Evolutionary conservation across 2,329 filamentous ascomycete genomes (phyloP), one percentile per base, ranked within the genome.

Genomic region (Colletotrichum graminicola): DNA sequence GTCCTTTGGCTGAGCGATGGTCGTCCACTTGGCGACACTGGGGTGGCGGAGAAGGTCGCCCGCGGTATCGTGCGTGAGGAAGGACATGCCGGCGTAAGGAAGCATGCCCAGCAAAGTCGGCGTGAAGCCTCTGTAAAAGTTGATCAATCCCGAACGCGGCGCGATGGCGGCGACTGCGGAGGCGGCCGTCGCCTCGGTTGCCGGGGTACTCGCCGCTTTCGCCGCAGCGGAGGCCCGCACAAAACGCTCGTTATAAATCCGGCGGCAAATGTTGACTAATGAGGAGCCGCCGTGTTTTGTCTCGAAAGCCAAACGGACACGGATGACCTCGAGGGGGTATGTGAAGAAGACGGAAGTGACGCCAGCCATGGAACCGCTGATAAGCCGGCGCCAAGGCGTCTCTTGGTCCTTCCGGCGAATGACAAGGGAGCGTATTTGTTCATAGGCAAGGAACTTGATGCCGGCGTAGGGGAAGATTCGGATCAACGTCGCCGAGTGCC

Each of bases 391-490:
- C 36, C 92, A 80, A 1, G 92, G 88, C 0, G 95, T 98, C 80
- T 99, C 96, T 69, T 97, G 87, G 7, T 91, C 84, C 62, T 86
- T 89, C 47, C 83, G 85, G 1, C 88, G 89, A 73, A 99, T 98
- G 41, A 98, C 78, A 18, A 91, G 77, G 16, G 92, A 90, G 71
- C 96, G 93, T 74, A 98, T 94, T 82, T 99, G 96, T 81, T 99
- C 96, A 84, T 99, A 99, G 56, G 95, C 95, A 52, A 99, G 89
- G 78, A 99, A 99, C 79, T 99, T 99, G 82, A 98, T 97, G 56
- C 93, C 95, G 21, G 95, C 96, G 80, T 99, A 99, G 7, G 96
- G 96, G 77, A 98, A 99, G 74, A 99, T 97, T 74, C 96, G 92
- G 63, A 98, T 87, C 3, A 99, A 85, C 0, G 96, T 99, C 3